Base-by-base conservation (phyloP, 805 yeast genomes). In the Candida boleticola region DNA sequence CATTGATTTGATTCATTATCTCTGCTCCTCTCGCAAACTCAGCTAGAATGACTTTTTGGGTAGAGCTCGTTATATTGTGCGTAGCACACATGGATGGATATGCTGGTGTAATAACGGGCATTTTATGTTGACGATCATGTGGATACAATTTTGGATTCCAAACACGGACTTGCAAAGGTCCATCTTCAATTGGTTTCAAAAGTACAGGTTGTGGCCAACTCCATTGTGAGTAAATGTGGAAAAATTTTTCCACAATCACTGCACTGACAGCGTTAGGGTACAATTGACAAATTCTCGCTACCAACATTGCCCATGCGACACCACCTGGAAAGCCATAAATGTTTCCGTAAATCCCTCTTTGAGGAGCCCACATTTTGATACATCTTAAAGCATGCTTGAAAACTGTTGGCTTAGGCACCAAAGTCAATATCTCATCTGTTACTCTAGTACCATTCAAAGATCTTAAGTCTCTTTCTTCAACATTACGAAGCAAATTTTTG, bases 301-400 rank as follows among this genome's bases (percentile, higher is more conserved):
- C 97, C 31, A 93, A 64, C 97, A 93, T 93, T 0, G 99, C 99
- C 99, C 99, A 93, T 1, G 99, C 99, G 37, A 93, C 99, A 63
- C 99, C 99, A 56, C 99, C 99, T 1, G 98, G 99, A 64, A 92
- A 93, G 0, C 99, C 99, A 75, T 85, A 88, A 35, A 93, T 85
- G 58, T 93, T 93, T 5, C 88, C 97, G 64, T 93, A 93, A 13
- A 93, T 79, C 0, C 97, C 98, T 39, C 98, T 76, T 55, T 89
- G 80, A 58, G 89, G 92, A 0, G 99, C 99, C 99, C 99, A 93
- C 55, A 93, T 73, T 63, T 93, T 93, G 49, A 93, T 86, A 13
- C 96, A 90, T 49, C 99, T 73, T 44, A 93, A 69, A 1, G 97
- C 96, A 53, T 89, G 90, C 57, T 89, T 87, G 72, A 93, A 93